These are phyloP conservation scores for Stagonosporopsis rhizophila DNA, from an alignment of 2,329 filamentous ascomycete genomes.

Conservation along the genomic window DNA sequence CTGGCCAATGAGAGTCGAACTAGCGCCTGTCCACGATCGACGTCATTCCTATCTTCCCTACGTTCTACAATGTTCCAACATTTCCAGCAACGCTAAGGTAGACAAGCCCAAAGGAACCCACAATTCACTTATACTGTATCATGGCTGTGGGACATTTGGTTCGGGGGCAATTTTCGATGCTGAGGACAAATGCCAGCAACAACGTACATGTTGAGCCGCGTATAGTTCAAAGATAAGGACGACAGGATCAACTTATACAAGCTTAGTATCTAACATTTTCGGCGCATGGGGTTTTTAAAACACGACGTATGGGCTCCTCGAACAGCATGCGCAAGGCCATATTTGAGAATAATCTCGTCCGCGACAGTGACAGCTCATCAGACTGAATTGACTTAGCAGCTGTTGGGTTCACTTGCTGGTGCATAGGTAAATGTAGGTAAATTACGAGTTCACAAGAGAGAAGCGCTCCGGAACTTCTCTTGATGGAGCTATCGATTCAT, in stretches of 20 bases:
- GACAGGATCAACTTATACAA: no score
- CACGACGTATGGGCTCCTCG: not conserved
- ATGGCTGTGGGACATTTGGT: not conserved
- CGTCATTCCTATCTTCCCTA: conserved; percentile 4
- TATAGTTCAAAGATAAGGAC: not conserved
- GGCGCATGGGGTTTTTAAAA: not conserved
- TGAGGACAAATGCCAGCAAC: not conserved
- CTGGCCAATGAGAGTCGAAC: conserved; percentile 4
- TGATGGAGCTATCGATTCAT: no score
- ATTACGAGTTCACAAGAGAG: no score
- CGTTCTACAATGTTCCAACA: not conserved
- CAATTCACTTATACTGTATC: not conserved
- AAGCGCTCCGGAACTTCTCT: no score
- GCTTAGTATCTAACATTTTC: not conserved
- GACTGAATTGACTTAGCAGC: no score
- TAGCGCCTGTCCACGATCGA: conserved; percentile 4
- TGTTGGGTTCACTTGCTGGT: no score
- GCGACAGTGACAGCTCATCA: no score
- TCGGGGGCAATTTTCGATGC: not conserved
- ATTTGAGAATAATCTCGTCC: not conserved
- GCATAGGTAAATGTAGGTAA: no score
- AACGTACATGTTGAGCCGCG: not conserved
- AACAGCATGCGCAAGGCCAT: not conserved
- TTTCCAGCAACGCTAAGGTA: not conserved
- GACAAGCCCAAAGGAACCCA: not conserved